phyloP scores from a whole-genome alignment of 768 basidiomycete species.

The Agaricus blazei region DNA sequence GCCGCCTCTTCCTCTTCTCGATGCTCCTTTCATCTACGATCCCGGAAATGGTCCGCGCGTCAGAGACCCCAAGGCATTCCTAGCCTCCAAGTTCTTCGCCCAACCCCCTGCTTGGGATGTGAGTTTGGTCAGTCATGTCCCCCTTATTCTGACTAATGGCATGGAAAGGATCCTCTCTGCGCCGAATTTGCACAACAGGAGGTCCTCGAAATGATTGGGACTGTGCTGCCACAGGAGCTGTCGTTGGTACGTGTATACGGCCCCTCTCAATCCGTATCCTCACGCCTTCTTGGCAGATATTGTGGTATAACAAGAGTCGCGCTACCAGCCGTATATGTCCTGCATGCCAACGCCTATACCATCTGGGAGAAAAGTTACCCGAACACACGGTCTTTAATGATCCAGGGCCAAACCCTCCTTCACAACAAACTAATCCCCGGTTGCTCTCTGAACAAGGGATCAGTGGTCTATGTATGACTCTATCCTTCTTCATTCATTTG shows the following conservation, averaged over 20 bases:
- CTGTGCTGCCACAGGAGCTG: constrained; percentile 64
- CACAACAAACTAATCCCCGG: constrained; percentile 22
- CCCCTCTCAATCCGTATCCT: not conserved
- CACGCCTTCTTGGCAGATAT: constrained; percentile 36
- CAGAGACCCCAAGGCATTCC: constrained; percentile 57
- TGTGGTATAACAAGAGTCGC: constrained; percentile 87
- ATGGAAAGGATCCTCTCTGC: constrained; percentile 51
- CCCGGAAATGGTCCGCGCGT: constrained; percentile 80
- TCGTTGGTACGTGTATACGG: constrained; percentile 51
- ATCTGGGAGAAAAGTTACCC: constrained; percentile 59
- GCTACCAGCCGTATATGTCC: constrained; percentile 69
- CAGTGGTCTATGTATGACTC: constrained; percentile 68
- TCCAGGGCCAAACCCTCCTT: constrained; percentile 10
- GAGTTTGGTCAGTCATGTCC: constrained; percentile 5
- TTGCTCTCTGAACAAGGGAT: constrained; percentile 60
- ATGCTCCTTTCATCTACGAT: constrained; percentile 65
- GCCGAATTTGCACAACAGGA: constrained; percentile 77
- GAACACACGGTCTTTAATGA: constrained; percentile 33
- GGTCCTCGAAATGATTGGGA: constrained; percentile 66
- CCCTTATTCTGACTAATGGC: not conserved
- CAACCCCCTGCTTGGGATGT: constrained; percentile 55
- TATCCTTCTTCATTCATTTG: not conserved
- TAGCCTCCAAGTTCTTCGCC: constrained; percentile 59
- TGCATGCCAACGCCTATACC: constrained; percentile 69
- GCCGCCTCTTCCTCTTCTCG: constrained; percentile 10